Conservation (phyloP, 2,329 filamentous ascomycete genomes). For the Chrysosphaeria jannelii region DNA sequence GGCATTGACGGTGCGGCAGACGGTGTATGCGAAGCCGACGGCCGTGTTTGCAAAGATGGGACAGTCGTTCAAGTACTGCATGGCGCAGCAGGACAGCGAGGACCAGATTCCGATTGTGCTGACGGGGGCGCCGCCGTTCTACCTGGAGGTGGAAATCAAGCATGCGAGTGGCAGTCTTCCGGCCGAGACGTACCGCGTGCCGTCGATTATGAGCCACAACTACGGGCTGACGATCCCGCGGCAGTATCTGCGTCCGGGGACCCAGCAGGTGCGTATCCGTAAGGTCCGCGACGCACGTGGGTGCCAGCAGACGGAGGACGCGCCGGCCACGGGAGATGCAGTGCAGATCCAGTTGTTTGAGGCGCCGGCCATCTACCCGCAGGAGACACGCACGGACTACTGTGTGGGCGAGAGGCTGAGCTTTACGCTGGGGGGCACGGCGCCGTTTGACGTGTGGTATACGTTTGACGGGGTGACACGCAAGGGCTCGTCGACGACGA, state of each 20-base stretch:
- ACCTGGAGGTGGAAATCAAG: conserved; percentile 74
- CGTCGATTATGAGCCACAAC: conserved; percentile 42
- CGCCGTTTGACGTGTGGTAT: conserved; percentile 83
- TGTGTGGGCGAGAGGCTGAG: conserved; percentile 87
- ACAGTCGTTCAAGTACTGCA: conserved; percentile 86
- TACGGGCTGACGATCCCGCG: conserved; percentile 67
- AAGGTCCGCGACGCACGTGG: conserved; percentile 68
- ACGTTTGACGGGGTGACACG: conserved; percentile 51
- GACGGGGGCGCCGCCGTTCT: conserved; percentile 55
- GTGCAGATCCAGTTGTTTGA: conserved; percentile 85
- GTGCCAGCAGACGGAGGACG: conserved; percentile 35
- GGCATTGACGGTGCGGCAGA: conserved; percentile 46
- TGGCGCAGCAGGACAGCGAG: conserved; percentile 50
- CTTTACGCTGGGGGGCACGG: conserved; percentile 68
- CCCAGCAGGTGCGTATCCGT: conserved; percentile 64
- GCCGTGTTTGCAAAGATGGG: conserved; percentile 63
- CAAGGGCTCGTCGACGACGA: conserved; percentile 51
- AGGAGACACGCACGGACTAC: conserved; percentile 64
- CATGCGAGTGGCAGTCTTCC: conserved; percentile 56
- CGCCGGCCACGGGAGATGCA: conserved; percentile 7
- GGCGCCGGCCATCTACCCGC: conserved; percentile 64
- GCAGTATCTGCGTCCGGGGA: conserved; percentile 59
- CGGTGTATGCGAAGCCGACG: conserved; percentile 54
- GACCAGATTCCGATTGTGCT: conserved; percentile 71
- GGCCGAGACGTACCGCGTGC: conserved; percentile 54